phyloP scores from a whole-genome alignment of 1,139 yeast species.

The Yamadazyma diospyri region DNA sequence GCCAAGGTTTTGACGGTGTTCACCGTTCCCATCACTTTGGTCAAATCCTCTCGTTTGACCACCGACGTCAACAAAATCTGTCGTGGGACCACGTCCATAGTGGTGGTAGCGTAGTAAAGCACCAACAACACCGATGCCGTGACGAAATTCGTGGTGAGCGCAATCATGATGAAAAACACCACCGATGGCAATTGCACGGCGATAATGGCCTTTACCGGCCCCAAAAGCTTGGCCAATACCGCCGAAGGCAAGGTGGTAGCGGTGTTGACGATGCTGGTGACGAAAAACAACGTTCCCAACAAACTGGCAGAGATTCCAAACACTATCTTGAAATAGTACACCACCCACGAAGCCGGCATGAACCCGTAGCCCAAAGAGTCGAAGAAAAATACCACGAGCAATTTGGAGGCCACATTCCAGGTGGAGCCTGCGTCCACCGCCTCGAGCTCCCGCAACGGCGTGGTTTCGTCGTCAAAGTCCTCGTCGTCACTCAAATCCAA shows the following conservation, averaged over 20 bases:
- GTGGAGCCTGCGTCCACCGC: slow-evolving; percentile 11
- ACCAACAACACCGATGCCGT: slow-evolving; percentile 51
- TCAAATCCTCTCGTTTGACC: slow-evolving; percentile 59
- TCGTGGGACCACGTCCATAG: slow-evolving; percentile 92
- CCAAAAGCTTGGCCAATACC: slow-evolving; percentile 58
- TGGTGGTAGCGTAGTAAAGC: slow-evolving; percentile 52
- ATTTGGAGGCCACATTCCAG: slow-evolving; percentile 30
- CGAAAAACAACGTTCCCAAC: slow-evolving; percentile 55
- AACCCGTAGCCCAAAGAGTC: slow-evolving; percentile 88
- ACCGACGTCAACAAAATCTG: slow-evolving; percentile 73
- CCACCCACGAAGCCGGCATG: slow-evolving; percentile 86
- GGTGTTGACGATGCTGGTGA: slow-evolving; percentile 44
- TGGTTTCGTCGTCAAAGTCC: slow-evolving; percentile 11
- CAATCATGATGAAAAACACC: slow-evolving; percentile 43
- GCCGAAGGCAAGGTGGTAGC: slow-evolving; percentile 60
- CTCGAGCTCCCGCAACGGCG: neutral
- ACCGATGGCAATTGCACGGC: slow-evolving; percentile 82
- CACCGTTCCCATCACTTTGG: slow-evolving; percentile 79
- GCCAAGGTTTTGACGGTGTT: slow-evolving; percentile 85
- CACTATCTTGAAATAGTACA: slow-evolving; percentile 60
- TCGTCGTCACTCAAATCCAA: slow-evolving; percentile 4
- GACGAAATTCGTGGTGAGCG: slow-evolving; percentile 20
- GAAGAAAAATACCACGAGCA: slow-evolving; percentile 55
- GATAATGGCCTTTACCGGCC: slow-evolving; percentile 77
- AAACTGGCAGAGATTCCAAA: slow-evolving; percentile 40